Conservation (phyloP, 495 filamentous ascomycete species). For the Aspergillus panamensis region DNA sequence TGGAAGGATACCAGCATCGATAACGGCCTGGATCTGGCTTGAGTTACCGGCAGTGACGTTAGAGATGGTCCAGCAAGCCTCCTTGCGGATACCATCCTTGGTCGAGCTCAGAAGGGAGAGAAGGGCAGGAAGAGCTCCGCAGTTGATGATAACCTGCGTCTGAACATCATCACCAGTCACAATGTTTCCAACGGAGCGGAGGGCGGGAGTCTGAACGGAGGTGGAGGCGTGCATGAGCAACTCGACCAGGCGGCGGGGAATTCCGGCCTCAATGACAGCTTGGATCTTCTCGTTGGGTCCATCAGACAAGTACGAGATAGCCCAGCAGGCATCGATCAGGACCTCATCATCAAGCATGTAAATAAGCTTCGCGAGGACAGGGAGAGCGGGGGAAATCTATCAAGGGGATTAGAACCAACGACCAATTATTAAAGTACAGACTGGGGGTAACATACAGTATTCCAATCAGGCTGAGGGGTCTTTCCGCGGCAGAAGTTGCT, state of each 20-base stretch:
- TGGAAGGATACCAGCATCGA: conserved; percentile 95
- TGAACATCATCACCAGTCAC: conserved; percentile 99
- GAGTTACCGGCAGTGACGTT: conserved; percentile 99
- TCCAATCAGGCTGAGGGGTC: conserved; percentile 98
- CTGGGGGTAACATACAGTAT: conserved; percentile 57
- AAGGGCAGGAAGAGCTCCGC: conserved; percentile 85
- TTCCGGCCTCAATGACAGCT: conserved; percentile 96
- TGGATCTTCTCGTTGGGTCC: conserved; percentile 99
- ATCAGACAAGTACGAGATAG: conserved; percentile 98
- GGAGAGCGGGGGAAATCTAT: conserved; percentile 93
- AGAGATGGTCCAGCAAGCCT: conserved; percentile 99
- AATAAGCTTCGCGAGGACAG: conserved; percentile 92
- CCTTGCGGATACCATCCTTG: conserved; percentile 99
- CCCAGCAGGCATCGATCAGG: conserved; percentile 99
- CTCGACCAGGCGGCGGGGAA: conserved; percentile 94
- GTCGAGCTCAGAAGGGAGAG: conserved; percentile 89
- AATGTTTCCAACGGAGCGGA: conserved; percentile 97
- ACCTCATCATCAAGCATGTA: conserved; percentile 99
- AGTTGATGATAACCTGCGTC: conserved; percentile 99
- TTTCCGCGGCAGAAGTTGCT: conserved; percentile 99
- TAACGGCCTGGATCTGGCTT: conserved; percentile 93
- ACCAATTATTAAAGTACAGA: not conserved
- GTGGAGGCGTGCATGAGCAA: conserved; percentile 99
- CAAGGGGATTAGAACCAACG: conserved; percentile 18
- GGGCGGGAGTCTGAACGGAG: conserved; percentile 95